Evolutionary conservation across 495 filamentous ascomycete species (phyloP).

Genomic region (Endocarpon pusillum): DNA sequence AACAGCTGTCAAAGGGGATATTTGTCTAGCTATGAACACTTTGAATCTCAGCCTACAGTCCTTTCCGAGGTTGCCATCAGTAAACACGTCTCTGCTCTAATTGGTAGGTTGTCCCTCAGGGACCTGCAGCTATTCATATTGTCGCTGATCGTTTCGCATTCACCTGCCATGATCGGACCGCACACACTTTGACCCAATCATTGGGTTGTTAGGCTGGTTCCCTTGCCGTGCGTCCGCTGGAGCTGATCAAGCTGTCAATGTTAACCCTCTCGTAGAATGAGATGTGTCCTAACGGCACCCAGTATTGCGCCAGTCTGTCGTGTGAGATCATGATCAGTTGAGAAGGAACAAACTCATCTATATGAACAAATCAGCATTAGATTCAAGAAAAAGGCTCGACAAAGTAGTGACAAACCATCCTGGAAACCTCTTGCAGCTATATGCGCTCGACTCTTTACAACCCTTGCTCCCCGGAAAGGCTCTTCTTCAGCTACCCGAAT

Average conservation of each 20-base stretch:
- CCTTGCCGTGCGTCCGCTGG: too few species aligned
- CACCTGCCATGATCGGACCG: too few species aligned
- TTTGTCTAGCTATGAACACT: too few species aligned
- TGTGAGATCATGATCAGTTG: slow-evolving; percentile 67
- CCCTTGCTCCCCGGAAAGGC: slow-evolving; percentile 52
- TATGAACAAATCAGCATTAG: slow-evolving; percentile 2
- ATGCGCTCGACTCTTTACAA: slow-evolving; percentile 64
- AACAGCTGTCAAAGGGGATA: slow-evolving; percentile 76
- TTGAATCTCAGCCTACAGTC: too few species aligned
- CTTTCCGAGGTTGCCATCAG: too few species aligned
- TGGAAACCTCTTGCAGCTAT: slow-evolving; percentile 54
- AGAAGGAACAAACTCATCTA: slow-evolving; percentile 55
- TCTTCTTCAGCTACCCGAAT: slow-evolving; percentile 44
- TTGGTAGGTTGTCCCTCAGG: too few species aligned
- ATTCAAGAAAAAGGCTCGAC: neutral
- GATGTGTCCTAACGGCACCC: slow-evolving; percentile 62
- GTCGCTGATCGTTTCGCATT: too few species aligned
- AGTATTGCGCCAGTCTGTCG: slow-evolving; percentile 65
- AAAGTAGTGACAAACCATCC: slow-evolving; percentile 35
- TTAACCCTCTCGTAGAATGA: slow-evolving; percentile 67
- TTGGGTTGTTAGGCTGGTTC: too few species aligned
- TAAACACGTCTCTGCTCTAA: too few species aligned
- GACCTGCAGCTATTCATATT: too few species aligned
- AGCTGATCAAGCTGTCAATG: slow-evolving; percentile 44
- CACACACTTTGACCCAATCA: too few species aligned